A percentile compares a stretch with the other conserved stretches of the same genome.
These are phyloP conservation scores for baker's yeast (Saccharomyces cerevisiae) DNA, from an alignment of 805 yeast genomes.

Conservation along the genomic window DNA sequence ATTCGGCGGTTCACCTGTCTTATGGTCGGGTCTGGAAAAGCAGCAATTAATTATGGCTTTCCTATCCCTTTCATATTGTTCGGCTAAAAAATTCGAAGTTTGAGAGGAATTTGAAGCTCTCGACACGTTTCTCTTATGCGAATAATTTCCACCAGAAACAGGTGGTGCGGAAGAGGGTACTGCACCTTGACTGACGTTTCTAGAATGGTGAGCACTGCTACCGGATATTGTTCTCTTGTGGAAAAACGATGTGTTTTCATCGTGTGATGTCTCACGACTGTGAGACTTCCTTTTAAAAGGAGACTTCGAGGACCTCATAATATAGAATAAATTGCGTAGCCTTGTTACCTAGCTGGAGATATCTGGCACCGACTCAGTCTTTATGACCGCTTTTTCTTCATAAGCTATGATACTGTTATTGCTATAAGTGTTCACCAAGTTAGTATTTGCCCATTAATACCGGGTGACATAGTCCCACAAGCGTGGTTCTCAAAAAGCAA, in stretches of 20 bases:
- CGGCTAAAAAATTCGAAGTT: constrained; percentile 36
- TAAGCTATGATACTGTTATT: background rate
- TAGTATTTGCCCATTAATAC: background rate
- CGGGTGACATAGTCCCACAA: background rate
- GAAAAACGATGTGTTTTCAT: constrained; percentile 13
- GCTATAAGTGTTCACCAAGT: background rate
- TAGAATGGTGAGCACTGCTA: constrained; percentile 8
- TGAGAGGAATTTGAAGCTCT: constrained; percentile 28
- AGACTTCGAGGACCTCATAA: constrained; percentile 30
- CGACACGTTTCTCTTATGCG: constrained; percentile 30
- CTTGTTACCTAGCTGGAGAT: background rate
- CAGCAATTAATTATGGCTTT: constrained; percentile 40
- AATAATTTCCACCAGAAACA: constrained; percentile 15
- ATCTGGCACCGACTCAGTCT: background rate
- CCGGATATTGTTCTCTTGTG: constrained; percentile 19
- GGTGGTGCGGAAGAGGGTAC: constrained; percentile 16
- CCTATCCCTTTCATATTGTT: constrained; percentile 51
- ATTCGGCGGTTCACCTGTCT: constrained; percentile 38
- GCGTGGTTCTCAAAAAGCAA: background rate
- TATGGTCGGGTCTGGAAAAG: constrained; percentile 38
- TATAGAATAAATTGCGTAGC: background rate
- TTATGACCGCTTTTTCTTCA: background rate
- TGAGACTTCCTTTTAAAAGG: constrained; percentile 32
- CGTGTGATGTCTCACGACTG: constrained; percentile 28
- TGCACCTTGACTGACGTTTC: constrained; percentile 14